Conservation (phyloP, 352 stramenopile species). For the Pythium aquatile region DNA sequence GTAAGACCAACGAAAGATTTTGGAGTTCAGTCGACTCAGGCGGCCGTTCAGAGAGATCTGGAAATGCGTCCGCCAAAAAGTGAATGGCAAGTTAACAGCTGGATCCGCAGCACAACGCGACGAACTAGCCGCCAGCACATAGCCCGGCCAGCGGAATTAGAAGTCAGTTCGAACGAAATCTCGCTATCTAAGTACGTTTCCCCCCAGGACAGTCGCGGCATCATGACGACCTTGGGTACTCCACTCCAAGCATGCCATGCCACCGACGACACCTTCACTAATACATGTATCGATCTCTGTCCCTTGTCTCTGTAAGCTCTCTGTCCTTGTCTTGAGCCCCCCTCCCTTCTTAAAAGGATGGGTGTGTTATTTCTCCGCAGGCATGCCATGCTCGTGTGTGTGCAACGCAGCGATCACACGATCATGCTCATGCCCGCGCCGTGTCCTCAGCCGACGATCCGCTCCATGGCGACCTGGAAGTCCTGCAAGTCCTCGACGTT, state of each 20-base stretch:
- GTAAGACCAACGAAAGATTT: too few species aligned
- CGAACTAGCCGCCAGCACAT: slow-evolving; percentile 1
- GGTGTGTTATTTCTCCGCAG: slow-evolving; percentile 16
- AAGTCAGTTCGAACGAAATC: not conserved
- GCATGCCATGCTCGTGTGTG: slow-evolving; percentile 5
- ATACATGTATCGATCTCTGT: not conserved
- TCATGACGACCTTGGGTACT: not conserved
- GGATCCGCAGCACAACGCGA: slow-evolving; percentile 10
- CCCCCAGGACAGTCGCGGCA: not conserved
- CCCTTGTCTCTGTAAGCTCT: not conserved
- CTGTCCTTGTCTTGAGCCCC: not conserved
- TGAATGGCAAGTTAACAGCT: slow-evolving; percentile 1
- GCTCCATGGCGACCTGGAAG: slow-evolving; percentile 78
- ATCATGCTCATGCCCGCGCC: slow-evolving; percentile 20
- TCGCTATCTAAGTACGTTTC: not conserved
- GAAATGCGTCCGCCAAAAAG: not conserved
- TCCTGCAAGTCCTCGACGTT: slow-evolving; percentile 67
- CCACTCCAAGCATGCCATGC: not conserved
- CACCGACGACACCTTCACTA: too few species aligned
- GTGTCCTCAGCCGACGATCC: slow-evolving; percentile 40
- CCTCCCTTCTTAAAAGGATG: not conserved
- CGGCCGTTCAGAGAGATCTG: not conserved
- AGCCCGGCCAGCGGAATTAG: not conserved
- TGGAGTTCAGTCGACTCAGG: not conserved
- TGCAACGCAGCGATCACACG: slow-evolving; percentile 13